Base-by-base conservation (phyloP, 2,329 filamentous ascomycete genomes). In the Nannizzia gypsea region DNA sequence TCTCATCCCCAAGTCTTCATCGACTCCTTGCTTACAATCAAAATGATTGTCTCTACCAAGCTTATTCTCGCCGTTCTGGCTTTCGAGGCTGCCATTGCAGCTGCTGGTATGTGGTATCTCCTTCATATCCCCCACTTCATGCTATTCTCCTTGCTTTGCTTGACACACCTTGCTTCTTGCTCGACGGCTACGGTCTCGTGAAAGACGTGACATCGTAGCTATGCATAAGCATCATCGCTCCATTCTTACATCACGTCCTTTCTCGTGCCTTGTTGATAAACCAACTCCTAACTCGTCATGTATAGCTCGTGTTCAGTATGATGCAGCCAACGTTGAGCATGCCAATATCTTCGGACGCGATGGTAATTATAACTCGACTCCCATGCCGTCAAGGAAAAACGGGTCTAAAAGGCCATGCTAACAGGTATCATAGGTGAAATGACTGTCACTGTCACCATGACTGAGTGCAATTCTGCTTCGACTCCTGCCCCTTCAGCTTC, bases 371-470 rank as follows among this genome's bases (percentile, higher is more conserved):
- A 20, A n/a, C 11, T 38, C 20, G 17, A 24, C 17, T 26, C 44
- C 22, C 20, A 13, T 48, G 31, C 4, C n/a, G 9, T 15, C 20
- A 48, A 48, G 2, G 6, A 26, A 48, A 48, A 48, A 48, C 44
- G 44, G 20, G 44, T 48, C 44, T 2, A 48, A 48, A 24, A 48
- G 22, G 44, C 11, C 42, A 3, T 59, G 28, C n/a, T 58, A 22
- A 54, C 48, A 22, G 31, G 40, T 17, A 61, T 48, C 59, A 20
- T 59, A 63, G 63, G 48, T 6, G 17, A 38, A 34, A 60, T 58
- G 38, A 65, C 64, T 17, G 63, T 68, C 6, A 68, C 67, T 15
- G 58, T 66, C 17, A 69, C 67, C 15, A 63, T 65, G n/a, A 70
- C 67, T 24, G 28, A 60, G 17, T 61, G 61, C 28, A 57, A 50